Evolutionary conservation across 2,329 filamentous ascomycete species (phyloP), one percentile per base, ranked within the genome.

Genomic region (Colletotrichum orchidophilum): DNA sequence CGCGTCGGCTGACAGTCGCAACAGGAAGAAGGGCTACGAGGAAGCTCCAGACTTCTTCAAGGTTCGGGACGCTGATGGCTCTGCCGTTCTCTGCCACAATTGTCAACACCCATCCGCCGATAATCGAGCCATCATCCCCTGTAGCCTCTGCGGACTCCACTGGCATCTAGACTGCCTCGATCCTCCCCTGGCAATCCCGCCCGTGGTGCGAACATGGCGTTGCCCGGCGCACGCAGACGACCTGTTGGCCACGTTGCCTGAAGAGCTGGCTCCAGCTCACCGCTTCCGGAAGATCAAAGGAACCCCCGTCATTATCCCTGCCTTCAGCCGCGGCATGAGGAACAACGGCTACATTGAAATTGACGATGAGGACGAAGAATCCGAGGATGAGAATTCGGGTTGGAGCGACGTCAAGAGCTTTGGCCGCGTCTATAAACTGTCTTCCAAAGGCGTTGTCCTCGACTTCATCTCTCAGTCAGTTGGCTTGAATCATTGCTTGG

Each of bases 151-250:
- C 81, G 86, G 89, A 13, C 87, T 94, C 39, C 88, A 92, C 78
- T 99, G 95, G 93, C 96, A 99, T 83, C 86, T 97, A 62, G 96
- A 98, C 81, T 99, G 96, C 81, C 85, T 97, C 18, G 92, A 97
- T 78, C 94, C 94, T 31, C 95, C 96, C 39, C 83, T 95, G 77
- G 91, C 95, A 39, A 90, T 93, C 66, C 93, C 94, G 49, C 95
- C 95, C 12, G 87, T 91, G 61, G 86, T 92, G 62, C 90, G 92
- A 77, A 92, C 91, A 66, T 99, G 95, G 94, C 92, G 91, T 81
- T 99, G 96, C 78, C 96, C 96, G 60, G 91, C 93, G 74, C 96
- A 99, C 79, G 86, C 93, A 52, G 94, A 96, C 63, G 91, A 96
- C 73, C 87, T 95, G 67, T 85, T 97, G 68, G 83, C 83, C 33